Evolutionary conservation across 2,329 filamentous ascomycete genomes (phyloP), one percentile per base, ranked within the genome.

Genomic region (Ophiocordyceps camponoti-saundersi): DNA sequence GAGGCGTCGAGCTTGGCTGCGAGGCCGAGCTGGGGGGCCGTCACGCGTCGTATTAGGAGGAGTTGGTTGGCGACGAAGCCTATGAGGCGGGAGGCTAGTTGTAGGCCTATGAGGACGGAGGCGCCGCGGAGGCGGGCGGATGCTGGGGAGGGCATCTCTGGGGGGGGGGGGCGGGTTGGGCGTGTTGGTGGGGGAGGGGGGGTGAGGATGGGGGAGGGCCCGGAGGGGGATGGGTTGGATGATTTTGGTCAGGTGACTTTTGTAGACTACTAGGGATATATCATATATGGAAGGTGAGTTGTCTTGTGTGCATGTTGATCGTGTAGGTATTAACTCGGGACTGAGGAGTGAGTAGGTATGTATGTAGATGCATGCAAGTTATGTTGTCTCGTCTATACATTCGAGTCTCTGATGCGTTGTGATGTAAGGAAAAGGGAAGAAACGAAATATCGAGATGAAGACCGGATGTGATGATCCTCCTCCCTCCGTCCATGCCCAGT

Each of bases 41-140:
- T 94, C 42, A 96, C 69, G 60, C 85, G 90, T 34, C 90, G 85
- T 8, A 98, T 74, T 29, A 98, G 77, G 34, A 94, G 76, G 36
- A 94, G 62, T 63, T 98, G 90, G 65, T 96, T 98, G 59, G 92
- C 84, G 53, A 82, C 65, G 65, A 98, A 98, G 22, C 90, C 96
- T 52, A 94, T 69, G 47, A 82, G 80, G 50, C 90, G 82, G n/a
- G 90, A 95, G 42, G 73, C 73, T 52, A 98, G 72, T 65, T 96
- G 92, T 42, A 95, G 79, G 46, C 85, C 68, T 59, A 98, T 93
- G 53, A 98, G 77, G 57, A 92, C 80, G 15, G 85, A 84, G 46
- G 87, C 87, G 48, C 86, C 87, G 49, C 79, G 77, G 46, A 86
- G 36, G 18, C 36, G 36, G 36, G 36, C n/a, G 15, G 12, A 23